Percentiles rank a stretch among this genome's conserved stretches.
These are phyloP conservation scores for Mucor plumbeus DNA, from an alignment of 371 early-diverging fungal species.

Conservation along the genomic window DNA sequence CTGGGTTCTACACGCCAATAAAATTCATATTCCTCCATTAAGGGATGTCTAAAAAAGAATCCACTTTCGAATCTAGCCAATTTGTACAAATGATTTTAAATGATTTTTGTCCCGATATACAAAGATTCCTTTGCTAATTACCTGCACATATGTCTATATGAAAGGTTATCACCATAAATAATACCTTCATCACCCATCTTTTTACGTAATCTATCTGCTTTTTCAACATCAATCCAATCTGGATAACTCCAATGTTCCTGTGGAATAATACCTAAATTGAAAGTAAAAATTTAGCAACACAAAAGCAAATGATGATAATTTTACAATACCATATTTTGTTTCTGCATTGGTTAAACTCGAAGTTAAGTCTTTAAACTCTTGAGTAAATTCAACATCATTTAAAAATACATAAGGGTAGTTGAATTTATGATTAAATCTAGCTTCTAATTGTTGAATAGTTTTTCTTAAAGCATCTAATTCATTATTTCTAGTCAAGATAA, in stretches of 20 bases:
- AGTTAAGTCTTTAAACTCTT: constrained; percentile 71
- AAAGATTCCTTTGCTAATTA: constrained; percentile 19
- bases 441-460: constrained; percentile 79
- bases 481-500: constrained; percentile 70
- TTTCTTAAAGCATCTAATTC: constrained; percentile 73
- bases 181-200: constrained; percentile 67
- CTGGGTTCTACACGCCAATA: constrained; percentile 98
- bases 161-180: constrained; percentile 84
- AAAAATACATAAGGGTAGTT: constrained; percentile 90
- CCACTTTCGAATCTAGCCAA: constrained; percentile 80
- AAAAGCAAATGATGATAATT: neutral
- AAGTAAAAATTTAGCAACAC: neutral
- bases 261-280: constrained; percentile 72
- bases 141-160: constrained; percentile 95
- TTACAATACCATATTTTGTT: constrained; percentile 44
- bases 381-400: constrained; percentile 82
- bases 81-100: neutral
- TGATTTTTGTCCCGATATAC: neutral
- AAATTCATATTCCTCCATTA: constrained; percentile 79
- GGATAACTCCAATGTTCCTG: constrained; percentile 86
- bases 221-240: constrained; percentile 74
- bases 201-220: constrained; percentile 61
- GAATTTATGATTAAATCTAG: constrained; percentile 80
- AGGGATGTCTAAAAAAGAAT: constrained; percentile 82
- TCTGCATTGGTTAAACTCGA: constrained; percentile 56